Base-by-base conservation (phyloP, 371 early-diverging fungal genomes). In the Haplosporangium sp. region DNA sequence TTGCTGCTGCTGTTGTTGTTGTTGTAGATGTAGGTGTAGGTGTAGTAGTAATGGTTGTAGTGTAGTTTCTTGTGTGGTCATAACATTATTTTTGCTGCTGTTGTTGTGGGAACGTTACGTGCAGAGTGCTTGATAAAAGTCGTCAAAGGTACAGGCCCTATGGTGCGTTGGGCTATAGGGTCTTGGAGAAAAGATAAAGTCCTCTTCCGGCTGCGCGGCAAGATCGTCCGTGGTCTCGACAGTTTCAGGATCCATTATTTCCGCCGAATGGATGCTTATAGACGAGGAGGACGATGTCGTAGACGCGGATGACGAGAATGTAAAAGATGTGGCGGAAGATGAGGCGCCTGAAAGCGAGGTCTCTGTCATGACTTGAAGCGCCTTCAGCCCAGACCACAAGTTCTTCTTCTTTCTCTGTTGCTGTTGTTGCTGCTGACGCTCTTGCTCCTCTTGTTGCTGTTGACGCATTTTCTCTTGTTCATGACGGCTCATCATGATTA, bases 151-250 rank as follows among this genome's bases (percentile, higher is more conserved):
- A 7, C 65, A 55, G 3, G 73, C 41, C 54, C 69, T 65, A 13
- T 38, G 64, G 55, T 50, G 72, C 14, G 74, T 52, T 16, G 67
- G 55, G 5, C 51, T 47, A 46, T 59, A 71, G 2, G 71, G 61
- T 18, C 79, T 42, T 29, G 79, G 79, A 6, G 79, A 79, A 59
- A 79, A 79, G 55, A 79, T 79, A 46, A 68, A 72, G 20, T 79
- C 79, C 4, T 29, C 29, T 29, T 29, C 4, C 29, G 29, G 29
- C 29, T 29, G 29, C 4, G 50, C 9, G 69, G 62, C 53, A 59
- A 16, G n/a, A 54, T 51, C n/a, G 57, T 12, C 8, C 48, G 56
- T 10, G 47, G n/a, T 14, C 42, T 61, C 3, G 66, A 43, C 43
- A 45, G 45, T 16, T 45, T 16, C 16, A 45, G 45, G 45, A 45